These are phyloP conservation scores for Samsoniella hepiali DNA, from an alignment of 2,329 filamentous ascomycete genomes.

Conservation along the genomic window DNA sequence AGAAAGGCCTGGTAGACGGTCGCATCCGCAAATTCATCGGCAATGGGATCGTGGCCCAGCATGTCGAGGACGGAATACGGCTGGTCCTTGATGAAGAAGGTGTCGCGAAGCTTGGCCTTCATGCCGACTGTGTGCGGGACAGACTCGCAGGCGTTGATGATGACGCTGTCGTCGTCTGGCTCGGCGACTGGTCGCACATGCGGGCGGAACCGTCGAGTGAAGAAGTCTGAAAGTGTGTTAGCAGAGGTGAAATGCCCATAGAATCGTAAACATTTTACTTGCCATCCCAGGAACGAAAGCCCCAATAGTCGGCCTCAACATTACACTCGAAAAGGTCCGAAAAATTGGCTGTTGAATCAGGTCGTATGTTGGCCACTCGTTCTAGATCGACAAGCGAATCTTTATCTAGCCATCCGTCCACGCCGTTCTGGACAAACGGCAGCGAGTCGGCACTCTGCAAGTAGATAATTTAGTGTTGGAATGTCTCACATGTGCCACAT, in stretches of 20 bases:
- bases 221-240: conserved; percentile 48
- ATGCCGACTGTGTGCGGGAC: conserved; percentile 51
- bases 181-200: conserved; percentile 54
- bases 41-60: conserved; percentile 53
- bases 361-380: conserved; percentile 48
- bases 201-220: conserved; percentile 56
- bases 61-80: conserved; percentile 65
- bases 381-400: conserved; percentile 47
- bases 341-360: conserved; percentile 44
- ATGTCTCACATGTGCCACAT: too few relatives aligned
- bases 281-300: conserved; percentile 66
- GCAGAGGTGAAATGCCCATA: too few relatives aligned
- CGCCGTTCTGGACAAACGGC: conserved; percentile 45
- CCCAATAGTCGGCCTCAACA: conserved; percentile 49
- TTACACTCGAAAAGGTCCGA: conserved; percentile 62
- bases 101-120: conserved; percentile 53
- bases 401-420: conserved; percentile 55
- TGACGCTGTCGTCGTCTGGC: conserved; percentile 50
- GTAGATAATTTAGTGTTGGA: conserved; percentile 1
- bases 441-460: conserved; percentile 45
- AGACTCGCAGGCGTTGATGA: conserved; percentile 65
- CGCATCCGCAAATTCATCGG: conserved; percentile 56
- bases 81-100: conserved; percentile 67
- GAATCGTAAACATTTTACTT: conserved; percentile 16
- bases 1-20: conserved; percentile 71